Evolutionary conservation across 805 yeast genomes (phyloP), one percentile per base, ranked within the genome.

Genomic region (Myxozyma kluyveri): DNA sequence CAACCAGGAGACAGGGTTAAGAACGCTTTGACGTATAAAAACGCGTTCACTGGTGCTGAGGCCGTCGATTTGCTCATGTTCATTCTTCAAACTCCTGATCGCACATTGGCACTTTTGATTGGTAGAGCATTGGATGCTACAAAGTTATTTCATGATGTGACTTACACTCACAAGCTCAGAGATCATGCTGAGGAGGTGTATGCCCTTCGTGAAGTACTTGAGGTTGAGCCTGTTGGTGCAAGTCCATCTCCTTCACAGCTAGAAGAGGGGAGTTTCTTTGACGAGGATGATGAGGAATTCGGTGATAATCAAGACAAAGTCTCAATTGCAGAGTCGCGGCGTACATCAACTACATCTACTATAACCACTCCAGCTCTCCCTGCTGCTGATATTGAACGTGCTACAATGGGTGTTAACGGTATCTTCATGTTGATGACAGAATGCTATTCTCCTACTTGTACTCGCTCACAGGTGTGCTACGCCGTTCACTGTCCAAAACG

Each of bases 381-480:
- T 6, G 43, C 46, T 39, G 46, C 46, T 37, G 49, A 54, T 2
- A 41, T 45, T 9, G 66, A 63, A 47, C 51, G 59, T 32, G 60
- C 63, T 22, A 45, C 63, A 14, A 63, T 55, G 9, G 56, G 50
- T n/a, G 50, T 45, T 37, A 87, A 87, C 67, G 99, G 99, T 61
- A 96, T 93, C 2, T 93, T 91, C 65, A 91, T 96, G 0, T 72
- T 91, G 39, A 73, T 93, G 56, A 87, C 97, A 0, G 96, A 90
- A 65, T 93, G 99, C 70, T 93, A 93, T 65, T 89, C 97, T 0
- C 96, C 99, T 31, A 93, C 99, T 0, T 93, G 99, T 70, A 83
- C 96, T 3, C 75, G 95, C 46, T 95, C 88, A 63, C 75, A 80
- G 31, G 72, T 91, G 36, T 93, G 99, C 70, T 93, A 93, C 69